phyloP scores from a whole-genome alignment of 2,329 filamentous ascomycete genomes.

The Bipolaris oryzae region DNA sequence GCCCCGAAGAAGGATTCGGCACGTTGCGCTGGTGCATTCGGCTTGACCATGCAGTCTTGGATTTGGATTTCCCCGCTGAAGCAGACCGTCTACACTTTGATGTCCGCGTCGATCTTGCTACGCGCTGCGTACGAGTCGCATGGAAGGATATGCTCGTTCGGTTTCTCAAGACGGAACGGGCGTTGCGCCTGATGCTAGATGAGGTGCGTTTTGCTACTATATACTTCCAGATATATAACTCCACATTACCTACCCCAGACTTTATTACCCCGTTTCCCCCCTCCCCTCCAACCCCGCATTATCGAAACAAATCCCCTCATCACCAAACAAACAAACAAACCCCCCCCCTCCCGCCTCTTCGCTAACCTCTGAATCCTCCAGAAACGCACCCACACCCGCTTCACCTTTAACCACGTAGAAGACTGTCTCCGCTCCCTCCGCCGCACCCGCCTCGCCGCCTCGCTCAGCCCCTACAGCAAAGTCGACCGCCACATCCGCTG shows the following conservation, averaged over 20 bases:
- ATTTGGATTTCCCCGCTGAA: constrained; percentile 28
- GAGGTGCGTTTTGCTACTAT: constrained; percentile 14
- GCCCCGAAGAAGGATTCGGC: constrained; percentile 21
- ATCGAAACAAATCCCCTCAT: no score
- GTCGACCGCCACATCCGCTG: constrained; percentile 28
- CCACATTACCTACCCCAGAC: no score
- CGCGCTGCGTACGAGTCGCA: constrained; percentile 13
- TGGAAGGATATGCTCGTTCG: constrained; percentile 35
- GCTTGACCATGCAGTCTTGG: constrained; percentile 34
- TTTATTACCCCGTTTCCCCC: no score
- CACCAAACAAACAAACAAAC: no score
- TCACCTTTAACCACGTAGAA: constrained; percentile 33
- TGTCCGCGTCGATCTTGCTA: constrained; percentile 15
- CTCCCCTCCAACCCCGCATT: no score
- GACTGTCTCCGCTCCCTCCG: constrained; percentile 38
- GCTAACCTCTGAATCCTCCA: neutral
- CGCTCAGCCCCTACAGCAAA: constrained; percentile 19
- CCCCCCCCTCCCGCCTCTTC: no score
- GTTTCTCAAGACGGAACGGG: constrained; percentile 33
- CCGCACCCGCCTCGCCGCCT: constrained; percentile 28
- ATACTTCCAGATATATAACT: neutral
- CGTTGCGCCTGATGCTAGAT: constrained; percentile 28
- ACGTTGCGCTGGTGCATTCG: constrained; percentile 35
- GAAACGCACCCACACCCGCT: constrained; percentile 16
- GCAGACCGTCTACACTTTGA: constrained; percentile 6